Conservation (phyloP, 257 asterid genomes). For the Ilex aquifolium region DNA sequence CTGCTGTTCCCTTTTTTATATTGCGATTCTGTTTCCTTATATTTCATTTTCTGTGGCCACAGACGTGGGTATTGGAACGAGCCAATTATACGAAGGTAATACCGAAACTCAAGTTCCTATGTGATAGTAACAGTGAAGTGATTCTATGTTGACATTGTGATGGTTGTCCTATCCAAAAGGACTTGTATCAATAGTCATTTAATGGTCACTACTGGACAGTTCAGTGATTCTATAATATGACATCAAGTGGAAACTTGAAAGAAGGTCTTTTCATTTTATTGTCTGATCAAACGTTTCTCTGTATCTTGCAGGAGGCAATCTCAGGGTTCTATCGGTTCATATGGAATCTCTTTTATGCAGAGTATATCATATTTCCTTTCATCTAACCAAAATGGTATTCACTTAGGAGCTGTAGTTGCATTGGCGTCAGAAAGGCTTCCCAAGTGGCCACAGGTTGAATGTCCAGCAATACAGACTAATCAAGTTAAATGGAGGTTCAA, state of each 20-base stretch:
- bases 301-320: slow-evolving; percentile 78
- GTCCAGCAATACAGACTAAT: too few species aligned
- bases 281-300: not conserved
- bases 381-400: slow-evolving; percentile 31
- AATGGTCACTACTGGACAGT: too few species aligned
- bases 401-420: slow-evolving; percentile 17
- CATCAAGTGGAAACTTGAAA: too few species aligned
- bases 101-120: not conserved
- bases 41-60: slow-evolving; percentile 14
- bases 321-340: slow-evolving; percentile 68
- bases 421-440: slow-evolving; percentile 5
- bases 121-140: too few species aligned
- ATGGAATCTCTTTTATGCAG: slow-evolving; percentile 93
- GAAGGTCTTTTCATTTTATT: too few species aligned
- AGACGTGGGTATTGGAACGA: slow-evolving; percentile 76
- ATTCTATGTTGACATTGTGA: too few species aligned
- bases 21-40: not conserved
- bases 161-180: too few species aligned
- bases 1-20: not conserved
- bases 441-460: slow-evolving; percentile 1
- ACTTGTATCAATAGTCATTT: too few species aligned
- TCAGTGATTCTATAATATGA: too few species aligned
- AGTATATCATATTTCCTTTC: slow-evolving; percentile 83
- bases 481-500: too few species aligned
- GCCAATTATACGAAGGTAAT: slow-evolving; percentile 82